Evolutionary conservation across 306 rosid species (phyloP).

Genomic region (Hippophae gyantsensis): DNA sequence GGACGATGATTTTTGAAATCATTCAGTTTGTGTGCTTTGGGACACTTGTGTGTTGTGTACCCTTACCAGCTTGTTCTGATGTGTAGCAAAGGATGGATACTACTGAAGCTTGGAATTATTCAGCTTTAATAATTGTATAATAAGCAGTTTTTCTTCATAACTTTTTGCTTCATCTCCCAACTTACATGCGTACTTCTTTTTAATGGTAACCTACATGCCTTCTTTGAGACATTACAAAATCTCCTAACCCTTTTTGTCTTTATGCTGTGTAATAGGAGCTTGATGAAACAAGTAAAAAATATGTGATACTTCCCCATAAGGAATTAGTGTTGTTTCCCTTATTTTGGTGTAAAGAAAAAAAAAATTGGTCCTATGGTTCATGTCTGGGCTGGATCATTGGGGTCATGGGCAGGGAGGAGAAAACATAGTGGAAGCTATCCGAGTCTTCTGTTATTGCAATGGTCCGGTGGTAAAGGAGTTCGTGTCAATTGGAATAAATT

Average conservation of each 20-base stretch:
- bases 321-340: no score
- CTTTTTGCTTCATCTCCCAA: slow-evolving; percentile 19
- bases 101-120: slow-evolving; percentile 28
- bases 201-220: neutral
- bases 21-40: slow-evolving; percentile 24
- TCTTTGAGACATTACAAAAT: neutral
- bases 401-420: no score
- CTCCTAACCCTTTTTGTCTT: neutral
- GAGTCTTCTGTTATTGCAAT: no score
- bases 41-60: slow-evolving; percentile 30
- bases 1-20: slow-evolving; percentile 21
- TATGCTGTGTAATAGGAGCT: no score
- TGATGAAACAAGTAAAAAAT: no score
- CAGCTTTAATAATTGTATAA: slow-evolving; percentile 40
- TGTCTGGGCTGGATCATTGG: no score
- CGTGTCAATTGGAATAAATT: no score
- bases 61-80: slow-evolving; percentile 27
- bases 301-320: no score
- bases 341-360: no score
- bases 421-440: no score
- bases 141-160: slow-evolving; percentile 31
- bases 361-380: no score
- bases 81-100: slow-evolving; percentile 31
- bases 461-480: no score
- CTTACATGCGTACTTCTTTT: neutral